Conservation (phyloP, 257 asterid genomes). For the Rhazya stricta region DNA sequence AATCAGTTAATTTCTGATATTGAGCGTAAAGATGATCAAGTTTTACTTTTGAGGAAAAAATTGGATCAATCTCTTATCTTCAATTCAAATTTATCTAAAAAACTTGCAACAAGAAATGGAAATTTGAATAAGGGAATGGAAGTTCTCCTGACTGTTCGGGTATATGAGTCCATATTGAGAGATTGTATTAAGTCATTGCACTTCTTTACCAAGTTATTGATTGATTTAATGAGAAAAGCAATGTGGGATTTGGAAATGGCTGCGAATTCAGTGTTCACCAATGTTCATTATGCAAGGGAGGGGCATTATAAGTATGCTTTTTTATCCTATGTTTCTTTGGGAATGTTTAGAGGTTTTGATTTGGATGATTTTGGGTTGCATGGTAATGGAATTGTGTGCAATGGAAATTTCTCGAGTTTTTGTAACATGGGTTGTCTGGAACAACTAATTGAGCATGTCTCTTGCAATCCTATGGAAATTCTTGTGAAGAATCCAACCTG, state of each 20-base stretch:
- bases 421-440: constrained; percentile 35
- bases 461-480: constrained; percentile 72
- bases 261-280: constrained; percentile 50
- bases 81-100: constrained; percentile 43
- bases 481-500: constrained; percentile 60
- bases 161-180: constrained; percentile 70
- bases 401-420: constrained; percentile 27
- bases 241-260: constrained; percentile 90
- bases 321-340: constrained; percentile 65
- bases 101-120: constrained; percentile 39
- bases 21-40: constrained; percentile 79
- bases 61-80: constrained; percentile 36
- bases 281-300: constrained; percentile 44
- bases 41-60: constrained; percentile 51
- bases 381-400: constrained; percentile 25
- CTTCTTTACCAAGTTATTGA: constrained; percentile 59
- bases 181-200: constrained; percentile 63
- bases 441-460: constrained; percentile 64
- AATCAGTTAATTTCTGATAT: constrained; percentile 68
- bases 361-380: constrained; percentile 50
- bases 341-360: constrained; percentile 75
- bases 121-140: constrained; percentile 33
- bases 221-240: constrained; percentile 67
- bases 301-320: constrained; percentile 71
- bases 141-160: constrained; percentile 62